Conservation (phyloP, 768 basidiomycete genomes). For the Leccinum arenicola region DNA sequence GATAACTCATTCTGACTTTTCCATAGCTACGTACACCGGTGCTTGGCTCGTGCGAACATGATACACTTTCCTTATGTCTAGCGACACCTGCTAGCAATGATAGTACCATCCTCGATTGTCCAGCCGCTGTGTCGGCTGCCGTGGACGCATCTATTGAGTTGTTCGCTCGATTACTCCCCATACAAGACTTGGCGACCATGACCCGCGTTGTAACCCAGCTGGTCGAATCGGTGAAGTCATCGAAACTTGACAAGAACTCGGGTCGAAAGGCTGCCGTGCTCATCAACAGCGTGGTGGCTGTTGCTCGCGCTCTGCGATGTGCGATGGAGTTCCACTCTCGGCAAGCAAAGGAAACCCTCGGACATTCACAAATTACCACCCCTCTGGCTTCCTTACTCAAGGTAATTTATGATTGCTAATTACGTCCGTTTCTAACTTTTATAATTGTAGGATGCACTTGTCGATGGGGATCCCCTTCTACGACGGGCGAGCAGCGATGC, state of each 20-base stretch:
- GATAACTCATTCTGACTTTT: background rate
- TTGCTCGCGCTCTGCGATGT: slow-evolving; percentile 65
- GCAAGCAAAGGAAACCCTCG: slow-evolving; percentile 64
- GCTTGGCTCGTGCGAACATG: slow-evolving; percentile 82
- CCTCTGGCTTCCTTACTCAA: slow-evolving; percentile 72
- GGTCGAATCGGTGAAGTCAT: slow-evolving; percentile 63
- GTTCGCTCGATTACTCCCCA: slow-evolving; percentile 74
- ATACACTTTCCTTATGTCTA: slow-evolving; percentile 70
- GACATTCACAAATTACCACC: slow-evolving; percentile 57
- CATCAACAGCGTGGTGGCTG: slow-evolving; percentile 74
- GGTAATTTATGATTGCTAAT: slow-evolving; percentile 40
- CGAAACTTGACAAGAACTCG: slow-evolving; percentile 81
- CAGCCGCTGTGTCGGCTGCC: slow-evolving; percentile 76
- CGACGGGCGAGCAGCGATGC: slow-evolving; percentile 82
- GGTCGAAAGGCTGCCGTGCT: slow-evolving; percentile 83
- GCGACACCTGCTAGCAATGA: slow-evolving; percentile 42
- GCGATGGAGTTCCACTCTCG: slow-evolving; percentile 51
- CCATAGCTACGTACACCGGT: slow-evolving; percentile 59
- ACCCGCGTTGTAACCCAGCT: slow-evolving; percentile 55
- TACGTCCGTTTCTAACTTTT: slow-evolving; percentile 9
- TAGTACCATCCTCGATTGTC: slow-evolving; percentile 53
- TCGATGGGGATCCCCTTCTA: slow-evolving; percentile 76
- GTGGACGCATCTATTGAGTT: slow-evolving; percentile 89
- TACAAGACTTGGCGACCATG: slow-evolving; percentile 66
- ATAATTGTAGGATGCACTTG: slow-evolving; percentile 60